Percentiles rank a stretch among this genome's conserved stretches.
Evolutionary conservation across 176 grass and related monocot species (phyloP).

Genomic region (Thinopyrum elongatum): DNA sequence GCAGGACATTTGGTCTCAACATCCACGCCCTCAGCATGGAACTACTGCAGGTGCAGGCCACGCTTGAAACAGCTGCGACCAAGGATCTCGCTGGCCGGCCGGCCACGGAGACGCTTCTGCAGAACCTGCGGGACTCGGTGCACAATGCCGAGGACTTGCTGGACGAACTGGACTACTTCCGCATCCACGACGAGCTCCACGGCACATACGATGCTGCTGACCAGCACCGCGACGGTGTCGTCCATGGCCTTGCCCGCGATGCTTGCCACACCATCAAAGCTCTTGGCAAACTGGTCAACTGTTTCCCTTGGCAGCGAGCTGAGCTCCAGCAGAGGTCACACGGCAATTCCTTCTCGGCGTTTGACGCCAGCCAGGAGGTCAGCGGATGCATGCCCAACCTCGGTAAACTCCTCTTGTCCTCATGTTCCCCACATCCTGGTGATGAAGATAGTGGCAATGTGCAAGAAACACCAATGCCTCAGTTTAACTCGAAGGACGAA

Average conservation of each 20-base stretch:
- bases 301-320: not conserved
- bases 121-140: no score
- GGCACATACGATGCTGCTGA: no score
- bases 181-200: not conserved
- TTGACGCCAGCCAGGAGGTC: not conserved
- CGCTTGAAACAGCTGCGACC: not conserved
- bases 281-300: not conserved
- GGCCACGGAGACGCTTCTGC: not conserved
- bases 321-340: not conserved
- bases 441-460: no score
- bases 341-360: not conserved
- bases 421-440: no score
- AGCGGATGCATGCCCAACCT: not conserved
- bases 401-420: not conserved
- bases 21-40: not conserved
- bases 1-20: not conserved
- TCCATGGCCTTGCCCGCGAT: not conserved
- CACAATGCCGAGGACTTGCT: not conserved
- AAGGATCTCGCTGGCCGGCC: not conserved
- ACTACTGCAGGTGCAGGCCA: not conserved
- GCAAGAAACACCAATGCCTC: no score
- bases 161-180: conserved; percentile 11
- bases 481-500: no score
- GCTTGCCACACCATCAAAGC: not conserved
- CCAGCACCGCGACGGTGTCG: not conserved